A percentile compares a stretch with the other conserved stretches of the same genome.
Evolutionary conservation across 2,329 filamentous ascomycete genomes (phyloP).

Genomic region (Monosporascus sp.): DNA sequence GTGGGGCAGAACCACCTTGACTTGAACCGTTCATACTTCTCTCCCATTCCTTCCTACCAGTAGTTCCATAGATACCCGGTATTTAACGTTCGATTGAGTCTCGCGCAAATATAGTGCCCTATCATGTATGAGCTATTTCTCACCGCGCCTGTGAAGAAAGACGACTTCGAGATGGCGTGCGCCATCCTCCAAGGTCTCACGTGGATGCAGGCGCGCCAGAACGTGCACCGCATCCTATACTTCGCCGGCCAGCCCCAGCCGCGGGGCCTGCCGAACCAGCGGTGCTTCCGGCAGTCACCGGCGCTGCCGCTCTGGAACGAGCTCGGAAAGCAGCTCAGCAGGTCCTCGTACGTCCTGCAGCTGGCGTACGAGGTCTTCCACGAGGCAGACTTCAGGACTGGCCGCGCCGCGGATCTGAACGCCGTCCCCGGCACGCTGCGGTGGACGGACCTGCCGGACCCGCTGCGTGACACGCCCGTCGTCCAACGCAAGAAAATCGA

Average conservation of each 20-base stretch:
- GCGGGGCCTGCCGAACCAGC: slow-evolving; percentile 39
- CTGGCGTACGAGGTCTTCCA: slow-evolving; percentile 48
- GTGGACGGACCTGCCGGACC: slow-evolving; percentile 59
- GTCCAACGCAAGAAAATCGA: slow-evolving; percentile 53
- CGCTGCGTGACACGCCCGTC: slow-evolving; percentile 42
- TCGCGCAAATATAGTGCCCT: too few species aligned
- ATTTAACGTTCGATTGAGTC: slow-evolving; percentile 1
- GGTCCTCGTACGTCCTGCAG: slow-evolving; percentile 55
- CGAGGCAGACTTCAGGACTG: slow-evolving; percentile 41
- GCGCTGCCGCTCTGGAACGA: slow-evolving; percentile 41
- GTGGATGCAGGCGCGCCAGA: slow-evolving; percentile 49
- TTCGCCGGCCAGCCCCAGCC: slow-evolving; percentile 45
- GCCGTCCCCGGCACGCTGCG: slow-evolving; percentile 42
- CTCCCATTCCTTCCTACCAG: too few species aligned
- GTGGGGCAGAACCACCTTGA: too few species aligned
- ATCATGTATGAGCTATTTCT: slow-evolving; percentile 58
- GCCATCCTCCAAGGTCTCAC: slow-evolving; percentile 53
- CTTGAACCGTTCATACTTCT: too few species aligned
- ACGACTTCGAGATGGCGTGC: slow-evolving; percentile 44
- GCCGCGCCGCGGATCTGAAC: slow-evolving; percentile 35
- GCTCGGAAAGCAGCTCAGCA: slow-evolving; percentile 48
- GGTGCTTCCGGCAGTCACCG: slow-evolving; percentile 8
- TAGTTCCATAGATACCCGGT: too few species aligned
- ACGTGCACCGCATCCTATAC: slow-evolving; percentile 47
- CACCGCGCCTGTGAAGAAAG: slow-evolving; percentile 46